Conservation (phyloP, 805 yeast genomes). For the Ascoidea asiatica region DNA sequence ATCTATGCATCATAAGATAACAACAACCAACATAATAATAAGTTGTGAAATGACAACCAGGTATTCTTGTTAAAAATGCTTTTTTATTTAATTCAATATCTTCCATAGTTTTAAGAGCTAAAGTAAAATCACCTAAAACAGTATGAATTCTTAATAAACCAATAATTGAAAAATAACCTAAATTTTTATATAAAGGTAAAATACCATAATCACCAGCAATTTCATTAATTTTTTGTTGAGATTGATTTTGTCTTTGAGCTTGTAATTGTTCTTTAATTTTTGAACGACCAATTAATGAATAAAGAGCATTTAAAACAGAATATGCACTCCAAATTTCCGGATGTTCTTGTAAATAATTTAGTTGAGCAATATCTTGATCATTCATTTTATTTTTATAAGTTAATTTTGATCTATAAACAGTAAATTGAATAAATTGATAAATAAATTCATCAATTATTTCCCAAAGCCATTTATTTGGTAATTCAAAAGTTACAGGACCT, state of each 20-base stretch:
- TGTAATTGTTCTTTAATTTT: slow-evolving; percentile 25
- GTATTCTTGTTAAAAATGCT: slow-evolving; percentile 31
- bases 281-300: slow-evolving; percentile 29
- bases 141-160: slow-evolving; percentile 37
- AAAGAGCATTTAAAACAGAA: slow-evolving; percentile 32
- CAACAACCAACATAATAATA: slow-evolving; percentile 39
- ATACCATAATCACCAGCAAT: slow-evolving; percentile 32
- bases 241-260: slow-evolving; percentile 15
- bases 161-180: slow-evolving; percentile 34
- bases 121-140: slow-evolving; percentile 32
- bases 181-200: slow-evolving; percentile 26
- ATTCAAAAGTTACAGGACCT: slow-evolving; percentile 30
- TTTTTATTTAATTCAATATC: slow-evolving; percentile 31
- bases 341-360: slow-evolving; percentile 23
- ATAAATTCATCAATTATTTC: slow-evolving; percentile 38
- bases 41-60: slow-evolving; percentile 36
- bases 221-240: slow-evolving; percentile 11
- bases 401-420: slow-evolving; percentile 25
- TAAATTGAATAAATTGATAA: slow-evolving; percentile 33
- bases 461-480: slow-evolving; percentile 38
- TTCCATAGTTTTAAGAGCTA: slow-evolving; percentile 35
- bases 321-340: slow-evolving; percentile 32
- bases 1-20: slow-evolving; percentile 35
- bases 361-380: slow-evolving; percentile 18
- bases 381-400: slow-evolving; percentile 17